Evolutionary conservation across 1,284 basidiomycete species (phyloP).

Genomic region (Austropuccinia psidii): DNA sequence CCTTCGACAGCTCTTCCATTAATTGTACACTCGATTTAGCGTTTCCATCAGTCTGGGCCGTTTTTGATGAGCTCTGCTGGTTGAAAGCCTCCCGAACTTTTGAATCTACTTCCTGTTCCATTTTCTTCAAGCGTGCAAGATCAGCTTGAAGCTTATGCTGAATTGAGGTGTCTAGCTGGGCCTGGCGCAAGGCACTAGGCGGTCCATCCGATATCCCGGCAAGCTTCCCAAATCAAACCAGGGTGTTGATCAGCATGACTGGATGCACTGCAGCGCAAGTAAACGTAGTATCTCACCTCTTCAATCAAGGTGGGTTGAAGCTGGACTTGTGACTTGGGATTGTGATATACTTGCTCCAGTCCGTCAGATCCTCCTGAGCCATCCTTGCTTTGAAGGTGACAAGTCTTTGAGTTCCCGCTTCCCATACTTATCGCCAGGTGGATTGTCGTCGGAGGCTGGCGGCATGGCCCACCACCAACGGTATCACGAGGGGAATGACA

Average conservation of each 20-base stretch:
- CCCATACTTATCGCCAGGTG: too few relatives aligned
- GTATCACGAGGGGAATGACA: too few relatives aligned
- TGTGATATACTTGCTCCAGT: slow-evolving; percentile 26
- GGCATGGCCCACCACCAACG: too few relatives aligned
- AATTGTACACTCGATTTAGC: slow-evolving; percentile 21
- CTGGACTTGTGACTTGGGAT: slow-evolving; percentile 11
- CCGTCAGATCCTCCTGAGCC: neutral
- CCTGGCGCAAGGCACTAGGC: slow-evolving; percentile 25
- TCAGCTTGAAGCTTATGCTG: slow-evolving; percentile 21
- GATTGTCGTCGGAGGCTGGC: too few relatives aligned
- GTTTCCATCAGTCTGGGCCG: neutral
- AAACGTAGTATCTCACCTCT: slow-evolving; percentile 4
- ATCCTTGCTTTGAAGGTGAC: slow-evolving; percentile 7
- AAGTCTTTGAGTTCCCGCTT: too few relatives aligned
- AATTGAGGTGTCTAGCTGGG: slow-evolving; percentile 10
- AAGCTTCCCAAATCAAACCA: neutral
- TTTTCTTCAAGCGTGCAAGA: slow-evolving; percentile 13
- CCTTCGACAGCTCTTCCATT: slow-evolving; percentile 19
- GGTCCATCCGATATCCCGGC: slow-evolving; percentile 2
- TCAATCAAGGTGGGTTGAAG: slow-evolving; percentile 30
- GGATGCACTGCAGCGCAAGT: neutral
- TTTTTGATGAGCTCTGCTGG: slow-evolving; percentile 2
- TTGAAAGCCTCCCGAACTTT: slow-evolving; percentile 23
- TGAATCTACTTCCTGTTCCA: slow-evolving; percentile 29
- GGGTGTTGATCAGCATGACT: neutral